Evolutionary conservation across 768 basidiomycete genomes (phyloP).

Genomic region (Amanita muscaria): DNA sequence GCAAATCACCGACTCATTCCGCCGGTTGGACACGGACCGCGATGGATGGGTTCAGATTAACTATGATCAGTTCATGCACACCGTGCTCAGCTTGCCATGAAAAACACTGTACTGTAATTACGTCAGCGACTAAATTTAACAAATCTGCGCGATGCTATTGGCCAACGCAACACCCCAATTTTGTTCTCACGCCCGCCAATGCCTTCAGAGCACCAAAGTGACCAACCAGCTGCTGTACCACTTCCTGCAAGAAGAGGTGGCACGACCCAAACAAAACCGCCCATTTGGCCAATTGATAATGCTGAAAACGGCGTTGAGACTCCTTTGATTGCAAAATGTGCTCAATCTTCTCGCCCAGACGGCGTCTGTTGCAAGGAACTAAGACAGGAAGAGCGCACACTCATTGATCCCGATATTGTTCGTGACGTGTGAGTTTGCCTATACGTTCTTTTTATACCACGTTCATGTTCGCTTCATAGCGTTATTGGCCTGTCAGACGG

Average conservation of each 20-base stretch:
- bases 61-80: conserved; percentile 66
- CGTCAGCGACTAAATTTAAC: neutral
- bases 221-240: conserved; percentile 24
- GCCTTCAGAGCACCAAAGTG: conserved; percentile 11
- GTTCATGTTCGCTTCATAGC: conserved; percentile 26
- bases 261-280: conserved; percentile 29
- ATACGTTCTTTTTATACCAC: neutral
- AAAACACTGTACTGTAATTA: neutral
- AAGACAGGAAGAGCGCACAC: conserved; percentile 70
- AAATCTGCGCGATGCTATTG: too few relatives aligned
- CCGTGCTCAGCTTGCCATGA: conserved; percentile 57
- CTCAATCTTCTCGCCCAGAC: conserved; percentile 39
- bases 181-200: too few relatives aligned
- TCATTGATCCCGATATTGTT: conserved; percentile 81
- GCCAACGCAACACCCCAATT: too few relatives aligned
- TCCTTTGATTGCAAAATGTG: conserved; percentile 51
- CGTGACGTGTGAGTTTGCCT: conserved; percentile 64
- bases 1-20: conserved; percentile 68
- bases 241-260: conserved; percentile 23
- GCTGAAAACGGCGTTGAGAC: conserved; percentile 29
- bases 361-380: conserved; percentile 88
- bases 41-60: conserved; percentile 69
- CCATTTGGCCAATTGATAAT: conserved; percentile 58
- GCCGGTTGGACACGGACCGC: conserved; percentile 51
- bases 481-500: conserved; percentile 90